These are phyloP conservation scores for Schizosaccharomyces lindneri DNA, from an alignment of 805 yeast genomes.

Conservation along the genomic window DNA sequence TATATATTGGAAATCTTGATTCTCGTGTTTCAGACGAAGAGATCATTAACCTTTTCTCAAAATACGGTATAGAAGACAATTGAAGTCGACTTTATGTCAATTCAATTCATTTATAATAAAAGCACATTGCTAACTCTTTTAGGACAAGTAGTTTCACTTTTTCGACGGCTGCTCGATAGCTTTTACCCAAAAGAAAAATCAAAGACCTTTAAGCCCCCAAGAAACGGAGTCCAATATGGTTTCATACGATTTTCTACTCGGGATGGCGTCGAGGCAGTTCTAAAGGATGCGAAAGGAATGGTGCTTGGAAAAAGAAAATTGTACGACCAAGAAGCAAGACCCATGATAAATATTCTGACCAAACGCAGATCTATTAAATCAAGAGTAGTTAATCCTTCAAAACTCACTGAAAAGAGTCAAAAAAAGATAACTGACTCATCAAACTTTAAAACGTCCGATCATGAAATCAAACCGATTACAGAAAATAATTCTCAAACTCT, in stretches of 20 bases:
- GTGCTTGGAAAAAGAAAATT: constrained; percentile 4
- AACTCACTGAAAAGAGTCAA: background rate
- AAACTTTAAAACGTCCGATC: background rate
- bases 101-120: background rate
- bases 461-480: background rate
- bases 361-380: background rate
- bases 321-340: background rate
- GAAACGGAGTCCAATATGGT: constrained; percentile 4
- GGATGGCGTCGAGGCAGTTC: constrained; percentile 4
- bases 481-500: background rate
- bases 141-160: background rate
- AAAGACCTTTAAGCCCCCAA: background rate
- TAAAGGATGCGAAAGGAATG: constrained; percentile 5
- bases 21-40: background rate
- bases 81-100: background rate
- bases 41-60: background rate
- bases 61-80: background rate
- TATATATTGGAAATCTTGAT: background rate
- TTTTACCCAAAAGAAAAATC: background rate
- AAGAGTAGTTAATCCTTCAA: background rate
- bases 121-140: background rate
- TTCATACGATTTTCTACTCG: constrained; percentile 4
- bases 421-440: background rate
- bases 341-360: background rate
- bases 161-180: background rate